phyloP scores from a whole-genome alignment of 306 rosid species.

The Citrullus amarus region DNA sequence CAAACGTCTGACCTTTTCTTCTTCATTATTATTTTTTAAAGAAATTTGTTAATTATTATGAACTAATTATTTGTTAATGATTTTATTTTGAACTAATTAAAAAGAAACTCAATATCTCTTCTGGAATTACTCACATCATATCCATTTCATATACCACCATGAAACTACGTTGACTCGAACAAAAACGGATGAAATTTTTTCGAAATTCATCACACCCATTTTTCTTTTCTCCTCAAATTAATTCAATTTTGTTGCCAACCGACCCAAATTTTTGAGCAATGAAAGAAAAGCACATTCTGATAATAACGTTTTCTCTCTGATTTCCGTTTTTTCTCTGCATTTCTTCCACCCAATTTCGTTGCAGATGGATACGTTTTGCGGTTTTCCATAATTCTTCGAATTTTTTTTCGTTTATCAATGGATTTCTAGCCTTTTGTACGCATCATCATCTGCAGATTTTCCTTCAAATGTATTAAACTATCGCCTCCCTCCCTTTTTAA shows the following conservation, averaged over 20 bases:
- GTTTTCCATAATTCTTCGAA: neutral
- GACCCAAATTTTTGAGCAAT: neutral
- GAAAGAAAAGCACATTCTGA: neutral
- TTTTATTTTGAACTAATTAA: too few relatives aligned
- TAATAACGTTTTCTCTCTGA: neutral
- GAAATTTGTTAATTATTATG: neutral
- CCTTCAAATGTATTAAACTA: neutral
- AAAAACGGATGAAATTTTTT: neutral
- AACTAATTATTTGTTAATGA: neutral
- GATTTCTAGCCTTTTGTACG: neutral
- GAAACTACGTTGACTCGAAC: neutral
- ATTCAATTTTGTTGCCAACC: neutral
- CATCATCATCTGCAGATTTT: neutral
- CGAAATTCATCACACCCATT: neutral
- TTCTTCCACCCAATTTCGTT: neutral
- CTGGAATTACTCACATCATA: neutral
- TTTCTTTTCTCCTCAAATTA: neutral
- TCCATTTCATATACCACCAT: neutral
- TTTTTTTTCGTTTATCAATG: neutral
- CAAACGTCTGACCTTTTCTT: neutral
- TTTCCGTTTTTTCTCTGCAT: neutral
- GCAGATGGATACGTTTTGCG: neutral
- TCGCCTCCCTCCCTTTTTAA: neutral
- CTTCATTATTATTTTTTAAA: neutral
- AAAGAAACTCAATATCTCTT: neutral